These are phyloP conservation scores for Talaromyces sp. DNA, from an alignment of 2,329 filamentous ascomycete genomes.

Conservation along the genomic window DNA sequence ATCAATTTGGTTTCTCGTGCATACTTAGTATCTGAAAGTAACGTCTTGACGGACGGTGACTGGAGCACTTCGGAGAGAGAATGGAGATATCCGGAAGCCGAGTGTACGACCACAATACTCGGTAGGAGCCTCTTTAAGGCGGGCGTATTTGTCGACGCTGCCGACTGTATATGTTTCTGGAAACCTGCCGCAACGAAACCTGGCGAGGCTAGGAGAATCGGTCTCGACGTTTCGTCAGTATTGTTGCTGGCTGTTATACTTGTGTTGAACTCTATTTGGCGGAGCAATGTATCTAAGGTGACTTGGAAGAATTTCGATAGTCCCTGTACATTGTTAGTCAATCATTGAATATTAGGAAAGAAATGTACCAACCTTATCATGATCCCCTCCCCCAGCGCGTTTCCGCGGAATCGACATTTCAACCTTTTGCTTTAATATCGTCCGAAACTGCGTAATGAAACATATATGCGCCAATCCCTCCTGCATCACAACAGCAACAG, in stretches of 20 bases:
- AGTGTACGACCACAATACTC: slow-evolving; percentile 69
- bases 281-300: slow-evolving; percentile 70
- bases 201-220: slow-evolving; percentile 81
- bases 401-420: slow-evolving; percentile 51
- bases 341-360: too few relatives aligned
- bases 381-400: slow-evolving; percentile 47
- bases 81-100: slow-evolving; percentile 81
- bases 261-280: slow-evolving; percentile 70
- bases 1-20: slow-evolving; percentile 78
- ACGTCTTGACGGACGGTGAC: slow-evolving; percentile 71
- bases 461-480: slow-evolving; percentile 60
- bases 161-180: slow-evolving; percentile 66
- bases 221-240: slow-evolving; percentile 44
- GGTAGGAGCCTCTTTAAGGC: slow-evolving; percentile 66
- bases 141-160: slow-evolving; percentile 60
- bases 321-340: slow-evolving; percentile 42
- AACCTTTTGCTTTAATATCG: slow-evolving; percentile 50
- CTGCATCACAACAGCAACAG: slow-evolving; percentile 91
- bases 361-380: slow-evolving; percentile 45
- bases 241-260: slow-evolving; percentile 37
- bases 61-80: slow-evolving; percentile 83
- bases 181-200: slow-evolving; percentile 84
- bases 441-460: slow-evolving; percentile 52
- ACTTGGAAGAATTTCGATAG: slow-evolving; percentile 76
- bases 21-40: slow-evolving; percentile 84